A percentile compares a stretch with the other conserved stretches of the same genome.
phyloP scores from a whole-genome alignment of 2,329 filamentous ascomycete genomes.

The Diplodia sapinea region DNA sequence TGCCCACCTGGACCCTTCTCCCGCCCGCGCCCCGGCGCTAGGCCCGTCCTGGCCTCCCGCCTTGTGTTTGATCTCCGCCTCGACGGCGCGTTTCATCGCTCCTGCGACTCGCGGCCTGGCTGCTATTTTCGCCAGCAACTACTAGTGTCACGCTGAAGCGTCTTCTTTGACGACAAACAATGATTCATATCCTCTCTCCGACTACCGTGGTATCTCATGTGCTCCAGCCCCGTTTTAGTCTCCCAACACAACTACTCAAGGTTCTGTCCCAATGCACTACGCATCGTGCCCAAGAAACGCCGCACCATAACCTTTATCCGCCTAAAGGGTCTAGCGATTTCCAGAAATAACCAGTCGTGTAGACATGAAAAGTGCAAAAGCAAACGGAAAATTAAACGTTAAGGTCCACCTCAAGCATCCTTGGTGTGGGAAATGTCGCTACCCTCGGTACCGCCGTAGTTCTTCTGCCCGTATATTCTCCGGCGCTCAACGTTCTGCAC shows the following conservation, averaged over 20 bases:
- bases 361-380: slow-evolving; percentile 1
- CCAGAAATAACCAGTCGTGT: slow-evolving; percentile 12
- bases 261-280: slow-evolving; percentile 6
- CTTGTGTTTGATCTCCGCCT: slow-evolving; percentile 3
- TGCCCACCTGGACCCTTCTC: background rate
- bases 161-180: background rate
- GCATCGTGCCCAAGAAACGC: background rate
- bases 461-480: slow-evolving; percentile 32
- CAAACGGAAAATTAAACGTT: slow-evolving; percentile 2
- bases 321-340: background rate
- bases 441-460: slow-evolving; percentile 24
- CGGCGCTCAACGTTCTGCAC: slow-evolving; percentile 73
- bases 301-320: background rate
- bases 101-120: slow-evolving; percentile 14
- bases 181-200: background rate
- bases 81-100: slow-evolving; percentile 15
- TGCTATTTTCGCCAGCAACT: background rate
- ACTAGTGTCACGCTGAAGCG: no score
- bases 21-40: slow-evolving; percentile 7
- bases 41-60: background rate
- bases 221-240: background rate
- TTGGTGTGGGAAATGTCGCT: slow-evolving; percentile 16
- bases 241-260: background rate
- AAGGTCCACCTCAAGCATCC: slow-evolving; percentile 4
- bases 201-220: slow-evolving; percentile 1